Percentiles rank a stretch among this genome's conserved stretches.
phyloP scores from a whole-genome alignment of 164 flowering plant species.

The Aristolochia fimbriata region DNA sequence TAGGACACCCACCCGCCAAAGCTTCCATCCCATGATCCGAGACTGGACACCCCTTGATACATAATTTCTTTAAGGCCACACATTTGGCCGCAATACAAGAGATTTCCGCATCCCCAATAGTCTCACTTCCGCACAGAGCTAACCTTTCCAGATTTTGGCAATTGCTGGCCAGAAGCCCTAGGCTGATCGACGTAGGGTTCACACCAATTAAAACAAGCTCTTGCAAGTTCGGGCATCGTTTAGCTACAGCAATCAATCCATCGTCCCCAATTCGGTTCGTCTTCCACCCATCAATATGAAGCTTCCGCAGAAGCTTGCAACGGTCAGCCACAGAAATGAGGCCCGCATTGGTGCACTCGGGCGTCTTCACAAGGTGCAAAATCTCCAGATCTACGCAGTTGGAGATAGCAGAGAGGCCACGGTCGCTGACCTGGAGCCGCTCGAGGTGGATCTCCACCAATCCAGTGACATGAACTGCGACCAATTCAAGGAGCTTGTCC shows the following conservation, averaged over 20 bases:
- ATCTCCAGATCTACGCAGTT: conserved; percentile 51
- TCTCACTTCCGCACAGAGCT: conserved; percentile 79
- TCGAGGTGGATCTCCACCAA: conserved; percentile 77
- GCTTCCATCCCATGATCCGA: conserved; percentile 69
- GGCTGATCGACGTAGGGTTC: conserved; percentile 51
- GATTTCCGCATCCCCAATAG: conserved; percentile 72
- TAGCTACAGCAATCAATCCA: conserved; percentile 62
- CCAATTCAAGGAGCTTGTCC: conserved; percentile 51
- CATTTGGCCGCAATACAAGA: conserved; percentile 71
- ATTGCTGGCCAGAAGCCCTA: conserved; percentile 50
- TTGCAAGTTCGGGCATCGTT: conserved; percentile 52
- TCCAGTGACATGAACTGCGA: conserved; percentile 27
- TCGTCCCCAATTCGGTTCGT: conserved; percentile 80
- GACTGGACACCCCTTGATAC: conserved; percentile 84
- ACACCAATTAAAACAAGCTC: conserved; percentile 86
- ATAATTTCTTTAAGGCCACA: conserved; percentile 64
- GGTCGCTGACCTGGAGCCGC: conserved; percentile 79
- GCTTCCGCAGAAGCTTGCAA: conserved; percentile 73
- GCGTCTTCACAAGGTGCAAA: conserved; percentile 70
- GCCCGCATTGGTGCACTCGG: conserved; percentile 72
- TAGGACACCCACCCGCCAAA: conserved; percentile 80
- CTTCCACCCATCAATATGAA: conserved; percentile 95
- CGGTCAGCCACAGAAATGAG: conserved; percentile 46
- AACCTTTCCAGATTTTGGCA: conserved; percentile 67
- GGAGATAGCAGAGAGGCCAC: conserved; percentile 60